Evolutionary conservation across 1,284 basidiomycete genomes (phyloP), one percentile per base, ranked within the genome.

Genomic region (Volvariella volvacea): DNA sequence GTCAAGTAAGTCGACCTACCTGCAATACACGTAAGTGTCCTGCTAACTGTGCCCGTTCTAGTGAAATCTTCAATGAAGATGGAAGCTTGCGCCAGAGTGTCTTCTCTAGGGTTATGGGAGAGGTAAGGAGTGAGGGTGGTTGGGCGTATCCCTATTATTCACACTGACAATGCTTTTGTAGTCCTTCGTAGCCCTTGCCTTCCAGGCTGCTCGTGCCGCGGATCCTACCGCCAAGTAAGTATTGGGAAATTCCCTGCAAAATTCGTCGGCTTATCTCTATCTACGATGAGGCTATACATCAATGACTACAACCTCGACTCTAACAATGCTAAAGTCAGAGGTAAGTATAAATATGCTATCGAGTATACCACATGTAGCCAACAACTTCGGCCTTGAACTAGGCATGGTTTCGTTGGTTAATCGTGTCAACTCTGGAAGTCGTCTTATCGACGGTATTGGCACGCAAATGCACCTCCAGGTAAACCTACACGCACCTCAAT

Each of bases 1-100:
- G 56, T 56, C 54, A 67, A 67, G 61, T 65, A 50, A 32, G 57
- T 50, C 20, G 33, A 22, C 15, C 37, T 4, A 15, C 19, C 25
- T n/a, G n/a, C 20, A 2, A n/a, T 9, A 31, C 9, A n/a, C n/a
- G 9, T n/a, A 31, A 31, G 30, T 31, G 9, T 2, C 10, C 28
- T 10, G n/a, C 15, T 16, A 3, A 45, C 19, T 34, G 28, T 22
- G 19, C 45, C 25, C 39, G 43, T 33, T 42, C 4, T 44, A 69
- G 67, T 48, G 68, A 71, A 53, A 65, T 66, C 44, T 58, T 72
- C 45, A 71, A 70, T 54, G 68, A 68, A 43, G 60, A 68, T 44
- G 68, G 67, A 31, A 59, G 54, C 33, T 47, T 67, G 14, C 60
- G 64, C 15, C 55, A 52, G 17, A 64, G 61, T 41, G 65, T 68